Evolutionary conservation across 2,329 filamentous ascomycete species (phyloP), one percentile per base, ranked within the genome.

Genomic region (Plectosphaerella sp.): DNA sequence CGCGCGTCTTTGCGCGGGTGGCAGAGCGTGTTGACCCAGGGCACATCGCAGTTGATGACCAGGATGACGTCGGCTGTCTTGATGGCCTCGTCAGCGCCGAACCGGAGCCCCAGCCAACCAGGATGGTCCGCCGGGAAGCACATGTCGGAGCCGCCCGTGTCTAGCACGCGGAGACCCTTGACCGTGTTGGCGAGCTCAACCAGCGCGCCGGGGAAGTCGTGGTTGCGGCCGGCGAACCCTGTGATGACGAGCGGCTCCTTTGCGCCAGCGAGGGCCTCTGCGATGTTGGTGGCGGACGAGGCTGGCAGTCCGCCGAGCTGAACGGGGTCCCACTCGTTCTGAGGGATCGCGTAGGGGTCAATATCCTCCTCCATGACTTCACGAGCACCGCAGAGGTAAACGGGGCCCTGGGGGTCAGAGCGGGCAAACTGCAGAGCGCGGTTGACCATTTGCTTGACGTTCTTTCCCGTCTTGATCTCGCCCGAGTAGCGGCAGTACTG

Each of bases 1-100:
- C n/a, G 75, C 18, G 79, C 78, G 15, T 76, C 73, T 3, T 71
- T 66, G 2, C 67, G 67, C 0, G 84, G 84, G 57, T 74, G 75
- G 67, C 80, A 84, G 15, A 84, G 83, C 0, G 90, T 94, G n/a
- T 87, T 85, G 51, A 97, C 91, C 91, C 91, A 97, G 0, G 92
- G 92, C 0, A 96, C 91, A 63, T 97, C 92, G 57, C 91, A 95
- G 67, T 97, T 88, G 22, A 96, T 64, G 3, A 96, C 86, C 1
- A 97, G 59, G 54, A 97, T 95, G 11, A 91, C 82, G 65, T 97
- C 93, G 1, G 92, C 90, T 0, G 83, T 83, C 53, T 77, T 80
- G 64, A 96, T 89, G 42, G 78, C 76, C 2, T 89, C 83, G 49
- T 96, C 88, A 3, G 81, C 77, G 3, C 90, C 90, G 60, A 86